Percentiles rank a stretch among this genome's conserved stretches.
These are phyloP conservation scores for Candida mattraensis DNA, from an alignment of 805 yeast species.

Conservation along the genomic window DNA sequence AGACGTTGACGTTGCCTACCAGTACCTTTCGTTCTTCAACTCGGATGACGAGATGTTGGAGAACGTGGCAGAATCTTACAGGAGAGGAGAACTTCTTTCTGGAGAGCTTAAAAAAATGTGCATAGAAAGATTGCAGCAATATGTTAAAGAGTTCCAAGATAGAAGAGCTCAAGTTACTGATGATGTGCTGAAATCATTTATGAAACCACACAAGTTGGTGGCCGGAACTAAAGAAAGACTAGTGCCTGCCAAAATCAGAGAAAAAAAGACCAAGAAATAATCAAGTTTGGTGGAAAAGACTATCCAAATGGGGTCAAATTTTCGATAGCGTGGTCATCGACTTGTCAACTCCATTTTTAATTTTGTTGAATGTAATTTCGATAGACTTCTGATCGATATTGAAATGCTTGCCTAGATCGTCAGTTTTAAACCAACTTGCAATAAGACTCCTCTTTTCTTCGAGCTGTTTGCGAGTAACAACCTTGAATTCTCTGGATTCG, in stretches of 20 bases:
- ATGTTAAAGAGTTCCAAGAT: conserved; percentile 80
- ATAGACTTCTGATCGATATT: conserved; percentile 16
- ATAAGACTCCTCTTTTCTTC: conserved; percentile 7
- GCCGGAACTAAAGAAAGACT: conserved; percentile 74
- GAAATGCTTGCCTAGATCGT: conserved; percentile 21
- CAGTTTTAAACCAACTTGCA: conserved; percentile 21
- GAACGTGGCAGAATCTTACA: conserved; percentile 62
- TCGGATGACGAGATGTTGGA: conserved; percentile 83
- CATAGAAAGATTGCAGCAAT: conserved; percentile 74
- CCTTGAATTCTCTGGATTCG: conserved; percentile 19
- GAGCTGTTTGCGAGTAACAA: conserved; percentile 10
- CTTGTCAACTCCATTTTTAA: conserved; percentile 14
- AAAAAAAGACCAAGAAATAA: conserved; percentile 37
- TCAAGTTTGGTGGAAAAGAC: not conserved
- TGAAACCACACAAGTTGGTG: conserved; percentile 79
- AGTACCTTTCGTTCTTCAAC: conserved; percentile 84
- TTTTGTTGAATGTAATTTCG: conserved; percentile 8
- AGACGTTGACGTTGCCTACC: conserved; percentile 93
- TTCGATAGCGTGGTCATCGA: conserved; percentile 18
- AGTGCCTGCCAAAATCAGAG: conserved; percentile 64
- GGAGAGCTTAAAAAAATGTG: conserved; percentile 93
- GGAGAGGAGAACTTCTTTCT: conserved; percentile 77
- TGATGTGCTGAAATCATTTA: conserved; percentile 60
- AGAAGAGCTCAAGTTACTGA: conserved; percentile 68
- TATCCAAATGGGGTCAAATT: conserved; percentile 9